A percentile compares a stretch with the other conserved stretches of the same genome.
Conservation (phyloP, 1,139 yeast species). For the Kazachstania sp. region DNA sequence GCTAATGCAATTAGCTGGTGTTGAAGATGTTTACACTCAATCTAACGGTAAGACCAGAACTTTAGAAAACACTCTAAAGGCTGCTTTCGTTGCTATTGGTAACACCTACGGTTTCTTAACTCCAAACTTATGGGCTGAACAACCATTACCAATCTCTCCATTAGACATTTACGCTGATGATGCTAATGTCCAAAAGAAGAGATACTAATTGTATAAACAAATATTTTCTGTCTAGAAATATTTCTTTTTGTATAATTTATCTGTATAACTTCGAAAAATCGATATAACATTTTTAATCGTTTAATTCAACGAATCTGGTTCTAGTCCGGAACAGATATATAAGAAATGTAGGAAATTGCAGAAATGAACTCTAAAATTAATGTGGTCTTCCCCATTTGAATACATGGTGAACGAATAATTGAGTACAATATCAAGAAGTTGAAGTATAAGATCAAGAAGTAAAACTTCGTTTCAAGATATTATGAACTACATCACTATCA, state of each 20-base stretch:
- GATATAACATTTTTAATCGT: background rate
- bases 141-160: constrained; percentile 82
- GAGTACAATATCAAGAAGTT: too few relatives aligned
- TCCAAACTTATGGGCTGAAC: constrained; percentile 96
- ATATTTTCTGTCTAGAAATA: constrained; percentile 1
- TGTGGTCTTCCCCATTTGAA: too few relatives aligned
- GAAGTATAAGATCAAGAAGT: too few relatives aligned
- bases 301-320: too few relatives aligned
- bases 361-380: too few relatives aligned
- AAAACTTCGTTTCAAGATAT: too few relatives aligned
- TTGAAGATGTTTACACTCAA: constrained; percentile 98
- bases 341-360: too few relatives aligned
- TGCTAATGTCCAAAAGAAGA: constrained; percentile 69
- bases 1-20: constrained; percentile 98
- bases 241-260: constrained; percentile 2
- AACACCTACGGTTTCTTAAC: constrained; percentile 99
- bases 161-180: constrained; percentile 88
- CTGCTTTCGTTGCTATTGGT: constrained; percentile 98
- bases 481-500: background rate
- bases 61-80: constrained; percentile 99
- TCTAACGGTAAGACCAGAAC: constrained; percentile 99
- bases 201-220: constrained; percentile 36
- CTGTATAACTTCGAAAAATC: constrained; percentile 5
- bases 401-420: too few relatives aligned
- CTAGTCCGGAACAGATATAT: too few relatives aligned